These are phyloP conservation scores for Orbilia blumenaviensis DNA, from an alignment of 2,329 filamentous ascomycete genomes.

Conservation along the genomic window DNA sequence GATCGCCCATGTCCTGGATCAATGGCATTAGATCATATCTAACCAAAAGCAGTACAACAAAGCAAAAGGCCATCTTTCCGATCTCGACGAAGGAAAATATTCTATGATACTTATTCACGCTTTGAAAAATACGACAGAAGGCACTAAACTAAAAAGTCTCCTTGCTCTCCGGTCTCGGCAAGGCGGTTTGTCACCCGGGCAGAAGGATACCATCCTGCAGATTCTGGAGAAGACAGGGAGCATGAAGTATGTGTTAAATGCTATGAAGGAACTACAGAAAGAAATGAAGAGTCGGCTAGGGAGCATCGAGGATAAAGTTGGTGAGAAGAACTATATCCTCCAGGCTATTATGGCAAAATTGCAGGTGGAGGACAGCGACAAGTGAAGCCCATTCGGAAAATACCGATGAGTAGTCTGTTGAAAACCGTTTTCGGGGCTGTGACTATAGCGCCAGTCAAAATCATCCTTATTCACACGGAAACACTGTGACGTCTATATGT, in stretches of 20 bases:
- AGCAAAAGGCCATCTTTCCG: neutral
- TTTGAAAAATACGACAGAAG: neutral
- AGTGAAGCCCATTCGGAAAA: neutral
- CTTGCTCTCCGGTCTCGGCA: neutral
- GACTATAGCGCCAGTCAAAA: too few species aligned
- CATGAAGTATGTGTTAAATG: neutral
- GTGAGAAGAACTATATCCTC: neutral
- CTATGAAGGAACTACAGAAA: neutral
- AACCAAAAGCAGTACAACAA: neutral
- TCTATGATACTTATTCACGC: neutral
- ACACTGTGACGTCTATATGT: too few species aligned
- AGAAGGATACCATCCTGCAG: neutral
- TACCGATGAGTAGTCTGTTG: too few species aligned
- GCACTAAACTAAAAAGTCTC: neutral
- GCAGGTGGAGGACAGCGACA: neutral
- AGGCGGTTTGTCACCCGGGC: neutral
- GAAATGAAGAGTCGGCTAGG: neutral
- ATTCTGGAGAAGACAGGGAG: neutral
- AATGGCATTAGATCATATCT: neutral
- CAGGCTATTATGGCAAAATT: neutral
- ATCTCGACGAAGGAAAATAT: conserved; percentile 15
- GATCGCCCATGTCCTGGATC: neutral
- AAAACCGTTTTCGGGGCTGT: too few species aligned
- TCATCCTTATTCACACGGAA: too few species aligned
- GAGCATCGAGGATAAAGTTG: neutral